phyloP scores from a whole-genome alignment of 805 yeast species.

The Saccharomycopsis fibuligera region DNA sequence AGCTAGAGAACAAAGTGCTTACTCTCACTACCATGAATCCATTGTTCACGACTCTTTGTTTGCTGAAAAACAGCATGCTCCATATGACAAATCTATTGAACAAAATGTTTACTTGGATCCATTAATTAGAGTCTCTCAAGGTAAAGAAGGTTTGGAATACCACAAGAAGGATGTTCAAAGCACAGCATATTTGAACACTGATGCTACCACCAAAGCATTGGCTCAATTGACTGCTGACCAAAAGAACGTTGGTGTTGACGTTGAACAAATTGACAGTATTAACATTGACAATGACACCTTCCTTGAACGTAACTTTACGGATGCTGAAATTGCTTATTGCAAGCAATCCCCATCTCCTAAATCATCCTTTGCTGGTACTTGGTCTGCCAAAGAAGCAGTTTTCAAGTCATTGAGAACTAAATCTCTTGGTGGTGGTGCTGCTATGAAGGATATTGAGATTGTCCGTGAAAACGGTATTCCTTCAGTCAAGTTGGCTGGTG shows the following conservation, averaged over 20 bases:
- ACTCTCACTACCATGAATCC: constrained; percentile 94
- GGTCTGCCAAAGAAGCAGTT: constrained; percentile 99
- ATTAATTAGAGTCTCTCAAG: constrained; percentile 60
- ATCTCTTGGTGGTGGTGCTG: constrained; percentile 92
- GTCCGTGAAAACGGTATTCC: constrained; percentile 76
- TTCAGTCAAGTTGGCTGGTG: constrained; percentile 66
- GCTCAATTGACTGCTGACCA: constrained; percentile 22
- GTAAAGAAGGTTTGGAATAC: constrained; percentile 41
- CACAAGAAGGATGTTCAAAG: constrained; percentile 45
- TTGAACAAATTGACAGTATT: constrained; percentile 76
- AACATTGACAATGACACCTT: constrained; percentile 88
- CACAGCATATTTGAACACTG: constrained; percentile 22
- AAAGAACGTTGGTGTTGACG: constrained; percentile 92
- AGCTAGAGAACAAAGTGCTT: constrained; percentile 81
- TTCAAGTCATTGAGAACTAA: constrained; percentile 90
- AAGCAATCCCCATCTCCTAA: constrained; percentile 63
- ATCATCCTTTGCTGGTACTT: constrained; percentile 93
- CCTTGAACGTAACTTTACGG: constrained; percentile 87
- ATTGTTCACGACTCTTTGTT: constrained; percentile 86
- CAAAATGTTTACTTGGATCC: constrained; percentile 92
- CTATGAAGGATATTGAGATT: constrained; percentile 87
- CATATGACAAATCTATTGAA: constrained; percentile 85
- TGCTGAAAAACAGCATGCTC: constrained; percentile 89
- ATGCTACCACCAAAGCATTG: constrained; percentile 22
- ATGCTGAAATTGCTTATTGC: constrained; percentile 74